Evolutionary conservation across 257 asterid species (phyloP), one percentile per base, ranked within the genome.

Genomic region (Knoxia roxburghii): DNA sequence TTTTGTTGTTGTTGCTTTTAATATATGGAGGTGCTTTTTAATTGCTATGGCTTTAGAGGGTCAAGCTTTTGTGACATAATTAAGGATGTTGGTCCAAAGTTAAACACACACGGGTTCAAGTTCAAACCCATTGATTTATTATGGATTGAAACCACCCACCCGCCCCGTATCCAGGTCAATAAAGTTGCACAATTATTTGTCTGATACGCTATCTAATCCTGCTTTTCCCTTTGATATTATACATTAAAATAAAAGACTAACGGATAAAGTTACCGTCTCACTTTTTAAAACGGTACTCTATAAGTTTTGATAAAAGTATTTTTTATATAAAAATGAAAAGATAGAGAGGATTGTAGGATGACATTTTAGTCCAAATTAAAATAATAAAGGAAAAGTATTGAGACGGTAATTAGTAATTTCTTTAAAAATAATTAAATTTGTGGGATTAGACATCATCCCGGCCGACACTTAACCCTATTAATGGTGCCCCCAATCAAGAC

Each of bases 21-120:
- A 55, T 58, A 35, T 17, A 57, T 62, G 51, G 61, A 23, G 15
- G 21, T 41, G 29, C 68, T 64, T 60, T n/a, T 68, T 49, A 62
- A 69, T 61, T 74, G 70, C 64, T 50, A 46, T 55, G 74, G 73
- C 9, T 68, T 76, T 73, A 58, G 43, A 33, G 79, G 76, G 77
- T 67, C 75, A 79, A 70, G 61, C 65, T 70, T 54, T 66, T 62
- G 46, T 54, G 66, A 67, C 27, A 58, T 29, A 39, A n/a, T 20
- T 71, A 56, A 72, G 64, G 32, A 1, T 76, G 79, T 72, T 73
- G 76, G 78, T 73, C 35, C 68, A 73, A 79, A 79, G 84, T 51
- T 73, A 76, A 79, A 62, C 79, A 73, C 26, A 5, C 9, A 18
- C 30, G 51, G 56, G 43, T 48, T 62, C 57, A 67, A 35, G n/a